phyloP scores from a whole-genome alignment of 176 grass and related monocot species.

The Urochloa ruziziensis region DNA sequence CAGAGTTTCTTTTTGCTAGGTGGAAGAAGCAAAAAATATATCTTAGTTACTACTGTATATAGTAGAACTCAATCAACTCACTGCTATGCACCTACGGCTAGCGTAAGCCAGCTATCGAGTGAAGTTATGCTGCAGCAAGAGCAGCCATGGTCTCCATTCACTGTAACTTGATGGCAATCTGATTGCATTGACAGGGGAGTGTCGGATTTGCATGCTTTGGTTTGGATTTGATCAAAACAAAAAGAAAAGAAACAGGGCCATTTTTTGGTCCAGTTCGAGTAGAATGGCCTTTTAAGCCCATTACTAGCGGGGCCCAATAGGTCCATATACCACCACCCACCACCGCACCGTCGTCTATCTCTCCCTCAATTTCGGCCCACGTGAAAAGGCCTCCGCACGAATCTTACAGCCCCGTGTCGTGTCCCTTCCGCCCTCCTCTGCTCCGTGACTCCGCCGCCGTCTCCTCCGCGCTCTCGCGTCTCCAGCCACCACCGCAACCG shows the following conservation, averaged over 20 bases:
- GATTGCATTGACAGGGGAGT: too few species aligned
- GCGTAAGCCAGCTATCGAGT: background rate
- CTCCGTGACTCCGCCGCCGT: background rate
- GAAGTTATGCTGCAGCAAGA: background rate
- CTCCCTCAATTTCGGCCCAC: background rate
- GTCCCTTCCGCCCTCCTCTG: background rate
- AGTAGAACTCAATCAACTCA: background rate
- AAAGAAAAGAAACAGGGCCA: background rate
- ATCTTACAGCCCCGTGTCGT: conserved; percentile 26
- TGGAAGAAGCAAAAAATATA: background rate
- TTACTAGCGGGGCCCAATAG: background rate
- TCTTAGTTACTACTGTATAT: too few species aligned
- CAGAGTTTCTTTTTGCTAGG: background rate
- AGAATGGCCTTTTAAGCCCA: background rate
- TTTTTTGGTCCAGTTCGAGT: background rate
- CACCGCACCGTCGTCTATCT: too few species aligned
- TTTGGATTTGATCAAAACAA: background rate
- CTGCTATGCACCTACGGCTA: background rate
- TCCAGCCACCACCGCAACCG: too few species aligned
- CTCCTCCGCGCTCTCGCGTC: background rate
- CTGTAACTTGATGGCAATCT: background rate
- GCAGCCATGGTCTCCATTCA: background rate
- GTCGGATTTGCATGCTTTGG: background rate
- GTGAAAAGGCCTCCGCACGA: background rate
- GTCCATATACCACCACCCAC: background rate